Evolutionary conservation across 768 basidiomycete genomes (phyloP).

Genomic region (Cystofilobasidium bisporidii): DNA sequence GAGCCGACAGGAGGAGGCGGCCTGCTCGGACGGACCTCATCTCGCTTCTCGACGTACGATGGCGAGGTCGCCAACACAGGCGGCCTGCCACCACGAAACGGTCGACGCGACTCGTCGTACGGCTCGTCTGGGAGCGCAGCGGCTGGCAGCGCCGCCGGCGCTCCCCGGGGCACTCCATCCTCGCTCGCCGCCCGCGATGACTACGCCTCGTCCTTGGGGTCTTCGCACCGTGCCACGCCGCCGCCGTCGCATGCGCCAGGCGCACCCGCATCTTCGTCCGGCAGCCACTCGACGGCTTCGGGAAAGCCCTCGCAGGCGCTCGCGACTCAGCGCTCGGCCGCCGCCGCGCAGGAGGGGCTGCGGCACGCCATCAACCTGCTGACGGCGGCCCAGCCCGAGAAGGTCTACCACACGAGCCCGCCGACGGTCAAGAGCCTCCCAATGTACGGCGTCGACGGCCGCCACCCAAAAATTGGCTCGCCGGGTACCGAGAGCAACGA

Average conservation of each 20-base stretch:
- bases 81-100: neutral
- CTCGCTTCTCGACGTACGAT: neutral
- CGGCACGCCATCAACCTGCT: conserved; percentile 26
- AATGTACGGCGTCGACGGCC: conserved; percentile 22
- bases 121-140: neutral
- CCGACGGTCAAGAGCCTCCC: conserved; percentile 20
- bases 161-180: too few relatives aligned
- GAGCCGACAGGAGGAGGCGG: neutral
- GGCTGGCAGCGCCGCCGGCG: too few relatives aligned
- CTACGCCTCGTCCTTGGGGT: too few relatives aligned
- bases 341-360: neutral
- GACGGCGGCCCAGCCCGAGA: conserved; percentile 20
- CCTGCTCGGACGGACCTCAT: neutral
- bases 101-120: neutral
- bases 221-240: too few relatives aligned
- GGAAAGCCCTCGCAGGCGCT: neutral
- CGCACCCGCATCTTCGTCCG: too few relatives aligned
- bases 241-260: too few relatives aligned
- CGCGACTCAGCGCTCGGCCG: neutral
- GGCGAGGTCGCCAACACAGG: neutral
- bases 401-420: conserved; percentile 25
- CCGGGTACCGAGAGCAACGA: conserved; percentile 40
- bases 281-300: neutral
- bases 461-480: conserved; percentile 33
- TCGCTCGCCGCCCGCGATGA: too few relatives aligned